Percentiles rank a stretch among this genome's conserved stretches.
Evolutionary conservation across 1,139 yeast species (phyloP).

Genomic region (Kurtzmaniella quercitrusa): DNA sequence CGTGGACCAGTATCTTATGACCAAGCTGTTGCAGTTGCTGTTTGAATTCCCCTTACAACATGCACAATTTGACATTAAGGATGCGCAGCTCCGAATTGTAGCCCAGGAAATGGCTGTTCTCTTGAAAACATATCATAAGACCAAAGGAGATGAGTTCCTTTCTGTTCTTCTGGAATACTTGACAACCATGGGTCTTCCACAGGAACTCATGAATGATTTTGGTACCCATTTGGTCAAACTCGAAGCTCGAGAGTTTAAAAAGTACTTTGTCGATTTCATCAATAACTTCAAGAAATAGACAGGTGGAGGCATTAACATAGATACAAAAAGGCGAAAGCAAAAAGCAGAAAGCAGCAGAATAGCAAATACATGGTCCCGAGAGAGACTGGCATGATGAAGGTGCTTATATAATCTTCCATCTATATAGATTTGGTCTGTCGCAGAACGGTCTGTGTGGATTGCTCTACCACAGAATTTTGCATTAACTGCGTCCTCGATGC

Average conservation of each 20-base stretch:
- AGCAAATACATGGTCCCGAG: neutral
- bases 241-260: constrained; percentile 59
- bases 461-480: neutral
- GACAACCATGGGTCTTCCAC: constrained; percentile 58
- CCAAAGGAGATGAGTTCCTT: constrained; percentile 37
- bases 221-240: constrained; percentile 50
- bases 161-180: constrained; percentile 51
- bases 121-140: constrained; percentile 56
- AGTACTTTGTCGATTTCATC: constrained; percentile 58
- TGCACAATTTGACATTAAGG: constrained; percentile 56
- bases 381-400: neutral
- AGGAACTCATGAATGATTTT: constrained; percentile 51
- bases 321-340: neutral
- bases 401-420: neutral
- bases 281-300: constrained; percentile 33
- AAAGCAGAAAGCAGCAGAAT: neutral
- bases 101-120: constrained; percentile 73
- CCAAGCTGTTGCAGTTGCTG: constrained; percentile 61
- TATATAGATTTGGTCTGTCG: too few relatives aligned
- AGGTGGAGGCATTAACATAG: neutral
- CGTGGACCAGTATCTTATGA: constrained; percentile 63
- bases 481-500: neutral
- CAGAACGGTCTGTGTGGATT: neutral
- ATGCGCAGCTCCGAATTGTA: constrained; percentile 72
- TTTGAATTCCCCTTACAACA: constrained; percentile 80